phyloP scores from a whole-genome alignment of 2,329 filamentous ascomycete genomes.

The Fusarium cyanostomum region DNA sequence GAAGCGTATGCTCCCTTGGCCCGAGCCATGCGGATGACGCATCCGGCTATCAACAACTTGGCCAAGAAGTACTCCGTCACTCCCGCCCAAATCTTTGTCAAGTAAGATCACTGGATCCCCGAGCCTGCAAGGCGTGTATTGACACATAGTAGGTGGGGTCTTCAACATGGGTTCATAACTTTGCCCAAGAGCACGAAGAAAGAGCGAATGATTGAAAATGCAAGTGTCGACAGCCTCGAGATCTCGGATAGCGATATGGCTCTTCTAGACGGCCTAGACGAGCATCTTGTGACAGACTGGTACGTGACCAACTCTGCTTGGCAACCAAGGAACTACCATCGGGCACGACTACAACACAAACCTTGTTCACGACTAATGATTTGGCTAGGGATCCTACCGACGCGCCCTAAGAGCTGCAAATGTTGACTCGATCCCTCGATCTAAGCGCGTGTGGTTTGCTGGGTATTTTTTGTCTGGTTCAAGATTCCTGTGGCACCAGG shows the following conservation, averaged over 20 bases:
- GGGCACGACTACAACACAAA: rapidly evolving
- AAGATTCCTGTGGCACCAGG: neutral
- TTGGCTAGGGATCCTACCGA: constrained; percentile 45
- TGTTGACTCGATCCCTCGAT: neutral
- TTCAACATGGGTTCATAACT: constrained; percentile 78
- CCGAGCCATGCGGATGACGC: constrained; percentile 73
- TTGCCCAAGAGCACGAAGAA: constrained; percentile 76
- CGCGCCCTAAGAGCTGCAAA: constrained; percentile 22
- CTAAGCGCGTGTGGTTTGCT: too few relatives aligned
- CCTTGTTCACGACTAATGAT: neutral
- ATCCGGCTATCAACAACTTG: constrained; percentile 69
- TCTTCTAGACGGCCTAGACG: constrained; percentile 71
- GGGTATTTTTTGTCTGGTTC: neutral
- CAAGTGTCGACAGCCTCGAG: constrained; percentile 66
- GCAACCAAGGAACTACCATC: too few relatives aligned
- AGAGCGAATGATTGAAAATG: constrained; percentile 73
- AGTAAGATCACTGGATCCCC: constrained; percentile 42
- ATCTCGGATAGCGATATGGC: constrained; percentile 72
- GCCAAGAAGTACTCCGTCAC: constrained; percentile 75
- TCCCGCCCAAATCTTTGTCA: constrained; percentile 76
- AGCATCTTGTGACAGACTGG: constrained; percentile 78
- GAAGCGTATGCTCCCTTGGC: constrained; percentile 85
- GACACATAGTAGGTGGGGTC: constrained; percentile 67
- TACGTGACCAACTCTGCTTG: constrained; percentile 36
- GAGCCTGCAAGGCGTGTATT: neutral